Base-by-base conservation (phyloP, 2,329 filamentous ascomycete species). In the Aspergillus awamori region DNA sequence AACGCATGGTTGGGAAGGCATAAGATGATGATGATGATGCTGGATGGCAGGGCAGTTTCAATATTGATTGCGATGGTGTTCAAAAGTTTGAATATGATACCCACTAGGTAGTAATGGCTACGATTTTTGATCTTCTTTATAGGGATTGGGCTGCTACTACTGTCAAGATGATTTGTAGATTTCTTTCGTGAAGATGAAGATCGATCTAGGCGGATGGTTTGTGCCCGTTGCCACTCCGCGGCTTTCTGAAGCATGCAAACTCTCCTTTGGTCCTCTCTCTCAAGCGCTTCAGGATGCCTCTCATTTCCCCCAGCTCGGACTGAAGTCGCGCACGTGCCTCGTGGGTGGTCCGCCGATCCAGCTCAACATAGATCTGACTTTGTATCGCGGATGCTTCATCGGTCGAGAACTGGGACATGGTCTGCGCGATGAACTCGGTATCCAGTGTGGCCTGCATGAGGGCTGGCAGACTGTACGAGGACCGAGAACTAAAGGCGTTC, bases 371-470 rank as follows among this genome's bases (percentile, higher is more conserved):
- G 52, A 99, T 94, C 74, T 93, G 87, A 68, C 90, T 90, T 79
- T 98, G 95, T 13, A 91, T 84, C 73, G 93, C 87, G 7, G 87
- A 88, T 3, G 93, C 92, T 54, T 87, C 85, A 60, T 96, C 90
- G 0, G 92, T 95, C 0, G 92, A 95, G 76, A 96, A 99, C 68
- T 93, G 89, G 63, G 87, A 91, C 36, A 99, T 84, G 5, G 94
- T 97, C 80, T 99, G 95, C 0, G 93, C 92, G 60, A 98, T 89
- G 73, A 99, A 98, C 77, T 99, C 95, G 1, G 97, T 93, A 72
- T 99, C 95, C 1, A 99, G 86, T 0, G 95, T 99, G 1, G 96
- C 96, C 78, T 99, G 96, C 89, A 98, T 96, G 54, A 99, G 85
- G 6, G 91, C 89, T 5, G 89, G 83, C 0, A 99, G 87, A 1